These are phyloP conservation scores for Fusarium mundagurra DNA, from an alignment of 2,329 filamentous ascomycete genomes.

Conservation along the genomic window DNA sequence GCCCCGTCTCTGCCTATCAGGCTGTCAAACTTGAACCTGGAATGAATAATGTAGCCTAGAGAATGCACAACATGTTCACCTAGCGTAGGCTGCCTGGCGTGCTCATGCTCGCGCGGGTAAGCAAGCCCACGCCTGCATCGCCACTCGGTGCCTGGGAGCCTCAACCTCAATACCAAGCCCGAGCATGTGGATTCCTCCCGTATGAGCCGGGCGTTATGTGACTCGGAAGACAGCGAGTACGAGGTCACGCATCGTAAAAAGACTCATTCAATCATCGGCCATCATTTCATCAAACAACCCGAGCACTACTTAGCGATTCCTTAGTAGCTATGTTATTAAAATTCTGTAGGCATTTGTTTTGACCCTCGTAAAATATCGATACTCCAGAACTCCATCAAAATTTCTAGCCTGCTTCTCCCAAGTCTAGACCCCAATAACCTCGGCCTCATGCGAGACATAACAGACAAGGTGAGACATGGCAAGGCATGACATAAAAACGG, in stretches of 20 bases:
- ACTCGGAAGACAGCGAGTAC: slow-evolving; percentile 8
- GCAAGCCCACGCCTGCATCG: slow-evolving; percentile 13
- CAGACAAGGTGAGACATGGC: slow-evolving; percentile 26
- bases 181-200: slow-evolving; percentile 20
- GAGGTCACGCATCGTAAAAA: slow-evolving; percentile 5
- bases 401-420: slow-evolving; percentile 20
- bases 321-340: slow-evolving; percentile 5
- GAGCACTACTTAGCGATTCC: background rate
- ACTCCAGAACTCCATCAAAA: slow-evolving; percentile 15
- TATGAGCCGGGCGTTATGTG: slow-evolving; percentile 25
- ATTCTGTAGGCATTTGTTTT: slow-evolving; percentile 6
- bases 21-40: slow-evolving; percentile 4
- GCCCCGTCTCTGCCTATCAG: slow-evolving; percentile 1
- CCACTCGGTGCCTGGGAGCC: slow-evolving; percentile 21
- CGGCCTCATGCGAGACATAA: slow-evolving; percentile 18
- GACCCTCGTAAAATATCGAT: background rate
- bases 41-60: slow-evolving; percentile 15
- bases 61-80: background rate
- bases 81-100: slow-evolving; percentile 13
- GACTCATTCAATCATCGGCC: background rate
- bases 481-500: slow-evolving; percentile 32
- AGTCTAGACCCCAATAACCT: slow-evolving; percentile 5
- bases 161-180: slow-evolving; percentile 6
- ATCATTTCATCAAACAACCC: background rate
- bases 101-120: slow-evolving; percentile 11